Percentiles rank a stretch among this genome's conserved stretches.
Conservation (phyloP, 2,329 filamentous ascomycete genomes). For the Sarocladium oryzae region DNA sequence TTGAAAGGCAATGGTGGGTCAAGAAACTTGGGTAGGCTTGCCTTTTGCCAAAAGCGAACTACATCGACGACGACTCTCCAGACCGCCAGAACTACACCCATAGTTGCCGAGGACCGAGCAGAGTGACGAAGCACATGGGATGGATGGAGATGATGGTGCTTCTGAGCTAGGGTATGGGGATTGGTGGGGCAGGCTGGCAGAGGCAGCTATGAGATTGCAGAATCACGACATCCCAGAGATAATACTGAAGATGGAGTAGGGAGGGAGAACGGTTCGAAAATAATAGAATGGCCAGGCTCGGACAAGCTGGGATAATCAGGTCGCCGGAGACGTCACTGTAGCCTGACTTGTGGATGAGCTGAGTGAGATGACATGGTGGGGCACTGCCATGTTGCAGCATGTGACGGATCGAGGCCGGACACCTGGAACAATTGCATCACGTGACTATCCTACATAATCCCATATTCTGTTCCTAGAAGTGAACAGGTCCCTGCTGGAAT, state of each 20-base stretch:
- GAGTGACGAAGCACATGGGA: neutral
- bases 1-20: neutral
- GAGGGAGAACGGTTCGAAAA: neutral
- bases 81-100: constrained; percentile 40
- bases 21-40: constrained; percentile 25
- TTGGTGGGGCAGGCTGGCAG: constrained; percentile 2
- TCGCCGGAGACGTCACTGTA: neutral
- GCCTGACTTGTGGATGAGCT: neutral
- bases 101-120: constrained; percentile 15
- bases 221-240: neutral
- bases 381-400: constrained; percentile 1
- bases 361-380: neutral
- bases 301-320: neutral
- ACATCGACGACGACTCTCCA: constrained; percentile 57
- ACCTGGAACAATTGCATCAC: neutral
- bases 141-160: neutral
- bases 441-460: too few species aligned
- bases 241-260: neutral
- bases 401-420: constrained; percentile 1
- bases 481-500: too few species aligned
- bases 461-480: too few species aligned
- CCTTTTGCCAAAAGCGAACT: constrained; percentile 55
- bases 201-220: neutral
- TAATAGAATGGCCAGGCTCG: too few species aligned
- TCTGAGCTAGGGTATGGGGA: neutral